Evolutionary conservation across 148 eudicot species (phyloP), one percentile per base, ranked within the genome.

Genomic region (Nepenthes gracilis): DNA sequence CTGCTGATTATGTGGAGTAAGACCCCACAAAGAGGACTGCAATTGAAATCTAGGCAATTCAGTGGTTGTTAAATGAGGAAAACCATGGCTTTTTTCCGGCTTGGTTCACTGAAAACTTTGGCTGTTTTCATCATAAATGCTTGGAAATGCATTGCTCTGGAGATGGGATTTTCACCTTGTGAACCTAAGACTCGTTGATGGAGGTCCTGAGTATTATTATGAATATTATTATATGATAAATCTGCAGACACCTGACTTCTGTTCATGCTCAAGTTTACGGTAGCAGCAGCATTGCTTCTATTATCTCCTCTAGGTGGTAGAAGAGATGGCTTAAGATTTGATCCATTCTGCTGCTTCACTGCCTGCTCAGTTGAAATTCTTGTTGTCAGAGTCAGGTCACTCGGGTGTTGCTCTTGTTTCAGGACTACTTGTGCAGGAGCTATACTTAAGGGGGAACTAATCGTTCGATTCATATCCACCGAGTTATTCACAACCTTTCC

Each of bases 361-460:
- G 45, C 4, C 45, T 40, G 45, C 61, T 88, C 88, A 2, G 88
- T 62, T 23, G 23, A 23, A 23, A 23, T 23, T 74, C 81, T 88
- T 94, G 88, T 88, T 53, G 84, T 76, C 64, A 80, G 87, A 35
- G 85, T 94, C 6, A 96, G 98, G 67, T 92, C 98, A 64, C 81
- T 80, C 35, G 85, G 83, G 66, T 75, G 83, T 79, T 85, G 71
- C 32, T 76, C 80, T 37, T 67, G 91, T 66, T 76, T 82, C 61
- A 47, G 75, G 8, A 40, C 45, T 40, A 40, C 45, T 40, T 40
- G 4, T 40, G 45, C 45, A 40, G 45, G 45, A 40, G 45, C 45
- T 40, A 40, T 8, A 40, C 6, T 8, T 3, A 4, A 3, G 45
- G 45, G 45, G 4, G 45, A 8, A 66, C 60, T n/a, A 9, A 43